These are phyloP conservation scores for Nemophila menziesii DNA, from an alignment of 257 asterid species.

Conservation along the genomic window DNA sequence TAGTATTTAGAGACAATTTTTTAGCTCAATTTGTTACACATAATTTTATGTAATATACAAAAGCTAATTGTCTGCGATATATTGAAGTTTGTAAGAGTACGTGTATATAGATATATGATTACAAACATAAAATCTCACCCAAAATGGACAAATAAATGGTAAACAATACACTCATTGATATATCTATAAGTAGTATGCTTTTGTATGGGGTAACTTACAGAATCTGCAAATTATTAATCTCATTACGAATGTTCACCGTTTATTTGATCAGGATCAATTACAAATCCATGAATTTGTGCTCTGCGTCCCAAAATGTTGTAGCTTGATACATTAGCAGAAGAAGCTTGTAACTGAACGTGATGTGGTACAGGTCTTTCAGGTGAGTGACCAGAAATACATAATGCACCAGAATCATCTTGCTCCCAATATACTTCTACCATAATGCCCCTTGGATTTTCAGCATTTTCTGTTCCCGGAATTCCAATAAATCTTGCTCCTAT, in stretches of 20 bases:
- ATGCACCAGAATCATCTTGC: conserved; percentile 81
- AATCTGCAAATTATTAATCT: not conserved
- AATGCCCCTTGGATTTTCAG: conserved; percentile 39
- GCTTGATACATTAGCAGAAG: conserved; percentile 21
- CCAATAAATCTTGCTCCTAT: conserved; percentile 70
- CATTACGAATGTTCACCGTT: not conserved
- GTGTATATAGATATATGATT: no score
- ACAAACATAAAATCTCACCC: no score
- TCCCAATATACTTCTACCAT: conserved; percentile 89
- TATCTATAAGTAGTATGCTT: no score
- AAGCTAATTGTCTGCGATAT: no score
- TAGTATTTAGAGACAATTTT: no score
- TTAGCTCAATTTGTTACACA: no score
- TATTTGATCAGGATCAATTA: conserved; percentile 66
- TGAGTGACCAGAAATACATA: conserved; percentile 71
- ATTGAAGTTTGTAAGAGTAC: no score
- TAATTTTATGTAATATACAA: no score
- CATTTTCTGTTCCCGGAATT: conserved; percentile 60
- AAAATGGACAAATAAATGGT: no score
- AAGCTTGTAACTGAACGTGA: conserved; percentile 27
- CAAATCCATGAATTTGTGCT: conserved; percentile 37
- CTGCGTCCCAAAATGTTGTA: conserved; percentile 17
- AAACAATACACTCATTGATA: no score
- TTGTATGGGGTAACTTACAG: not conserved
- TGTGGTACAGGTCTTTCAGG: conserved; percentile 48